Conservation (phyloP, 495 filamentous ascomycete genomes). For the Hyaloscypha finlandica region DNA sequence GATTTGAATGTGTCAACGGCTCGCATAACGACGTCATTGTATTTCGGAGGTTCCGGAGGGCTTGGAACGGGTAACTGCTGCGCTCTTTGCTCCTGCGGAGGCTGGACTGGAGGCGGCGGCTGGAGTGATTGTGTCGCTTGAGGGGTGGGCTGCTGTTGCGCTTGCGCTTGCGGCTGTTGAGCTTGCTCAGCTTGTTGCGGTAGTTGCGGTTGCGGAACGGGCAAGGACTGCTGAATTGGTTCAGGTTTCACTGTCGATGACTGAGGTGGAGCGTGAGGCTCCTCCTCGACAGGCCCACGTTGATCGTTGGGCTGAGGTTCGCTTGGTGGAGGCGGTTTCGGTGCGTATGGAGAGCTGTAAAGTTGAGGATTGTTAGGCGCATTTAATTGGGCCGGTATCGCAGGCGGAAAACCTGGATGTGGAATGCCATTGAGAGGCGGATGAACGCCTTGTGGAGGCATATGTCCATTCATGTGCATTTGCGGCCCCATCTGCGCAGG, state of each 20-base stretch:
- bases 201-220: background rate
- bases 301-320: slow-evolving; percentile 14
- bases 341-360: slow-evolving; percentile 36
- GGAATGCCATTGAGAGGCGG: background rate
- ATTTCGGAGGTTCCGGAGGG: background rate
- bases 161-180: slow-evolving; percentile 7
- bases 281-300: background rate
- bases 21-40: slow-evolving; percentile 3
- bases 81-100: background rate
- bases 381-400: slow-evolving; percentile 25
- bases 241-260: background rate
- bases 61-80: background rate
- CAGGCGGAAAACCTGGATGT: slow-evolving; percentile 14
- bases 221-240: background rate
- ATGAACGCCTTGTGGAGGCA: slow-evolving; percentile 11
- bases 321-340: slow-evolving; percentile 23
- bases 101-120: background rate
- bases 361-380: slow-evolving; percentile 11
- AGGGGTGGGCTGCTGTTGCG: background rate
- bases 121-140: slow-evolving; percentile 8
- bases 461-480: slow-evolving; percentile 24
- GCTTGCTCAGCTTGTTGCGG: slow-evolving; percentile 10
- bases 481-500: slow-evolving; percentile 25
- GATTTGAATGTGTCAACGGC: slow-evolving; percentile 28
- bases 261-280: background rate